phyloP scores from a whole-genome alignment of 2,329 filamentous ascomycete genomes.

The Neofusicoccum kwambonambiense region DNA sequence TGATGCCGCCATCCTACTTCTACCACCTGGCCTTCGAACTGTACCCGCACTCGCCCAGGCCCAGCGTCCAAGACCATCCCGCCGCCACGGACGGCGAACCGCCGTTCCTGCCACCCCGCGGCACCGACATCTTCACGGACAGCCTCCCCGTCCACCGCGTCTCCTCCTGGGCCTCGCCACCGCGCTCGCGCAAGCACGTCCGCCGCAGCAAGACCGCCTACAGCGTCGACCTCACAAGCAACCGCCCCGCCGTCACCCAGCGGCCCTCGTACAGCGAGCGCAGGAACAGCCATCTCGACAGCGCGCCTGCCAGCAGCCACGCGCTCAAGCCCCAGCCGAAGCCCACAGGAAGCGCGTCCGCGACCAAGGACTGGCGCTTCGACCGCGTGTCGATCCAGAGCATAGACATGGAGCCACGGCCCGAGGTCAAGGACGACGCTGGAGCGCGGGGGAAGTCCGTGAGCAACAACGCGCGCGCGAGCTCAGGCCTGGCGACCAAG shows the following conservation, averaged over 20 bases:
- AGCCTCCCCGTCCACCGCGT: slow-evolving; percentile 44
- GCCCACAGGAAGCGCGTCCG: slow-evolving; percentile 12
- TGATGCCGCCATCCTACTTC: slow-evolving; percentile 55
- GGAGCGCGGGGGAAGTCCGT: slow-evolving; percentile 32
- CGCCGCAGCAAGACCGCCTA: slow-evolving; percentile 25
- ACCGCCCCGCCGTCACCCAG: background rate
- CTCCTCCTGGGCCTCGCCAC: slow-evolving; percentile 36
- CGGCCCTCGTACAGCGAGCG: slow-evolving; percentile 36
- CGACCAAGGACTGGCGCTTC: slow-evolving; percentile 72
- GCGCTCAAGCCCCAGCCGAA: background rate
- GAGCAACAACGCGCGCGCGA: slow-evolving; percentile 28
- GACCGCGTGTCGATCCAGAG: slow-evolving; percentile 76
- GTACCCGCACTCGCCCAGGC: slow-evolving; percentile 40
- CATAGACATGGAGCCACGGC: slow-evolving; percentile 64
- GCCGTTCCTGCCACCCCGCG: slow-evolving; percentile 40
- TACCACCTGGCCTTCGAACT: slow-evolving; percentile 64
- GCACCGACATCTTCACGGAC: slow-evolving; percentile 47
- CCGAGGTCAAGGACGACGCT: slow-evolving; percentile 31
- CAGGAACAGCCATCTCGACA: slow-evolving; percentile 31
- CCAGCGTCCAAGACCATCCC: background rate
- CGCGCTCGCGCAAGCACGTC: slow-evolving; percentile 21
- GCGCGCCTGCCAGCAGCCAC: background rate
- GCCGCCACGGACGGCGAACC: background rate
- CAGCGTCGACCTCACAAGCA: slow-evolving; percentile 26
- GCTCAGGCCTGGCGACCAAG: slow-evolving; percentile 70